A percentile compares a stretch with the other conserved stretches of the same genome.
phyloP scores from a whole-genome alignment of 495 filamentous ascomycete species.

The Podospora didyma region DNA sequence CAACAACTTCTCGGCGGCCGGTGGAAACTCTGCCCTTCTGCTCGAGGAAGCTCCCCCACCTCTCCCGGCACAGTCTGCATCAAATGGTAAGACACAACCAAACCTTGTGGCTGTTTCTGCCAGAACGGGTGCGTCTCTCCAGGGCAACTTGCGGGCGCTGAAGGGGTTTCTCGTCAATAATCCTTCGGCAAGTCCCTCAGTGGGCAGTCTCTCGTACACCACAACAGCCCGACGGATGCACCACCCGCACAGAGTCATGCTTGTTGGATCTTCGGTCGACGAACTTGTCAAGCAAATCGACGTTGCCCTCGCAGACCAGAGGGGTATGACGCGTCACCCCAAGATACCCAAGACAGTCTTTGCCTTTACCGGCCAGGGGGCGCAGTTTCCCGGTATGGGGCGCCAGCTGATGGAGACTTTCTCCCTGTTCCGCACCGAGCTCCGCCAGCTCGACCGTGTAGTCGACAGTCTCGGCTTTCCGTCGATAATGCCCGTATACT shows the following conservation, averaged over 20 bases:
- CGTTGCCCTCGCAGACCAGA: background rate
- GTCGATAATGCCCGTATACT: conserved; percentile 58
- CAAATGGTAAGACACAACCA: too few species aligned
- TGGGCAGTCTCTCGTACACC: conserved; percentile 22
- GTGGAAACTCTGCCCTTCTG: conserved; percentile 57
- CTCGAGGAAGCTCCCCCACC: conserved; percentile 51
- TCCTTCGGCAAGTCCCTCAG: conserved; percentile 33
- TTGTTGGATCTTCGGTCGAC: conserved; percentile 62
- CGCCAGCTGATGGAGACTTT: conserved; percentile 55
- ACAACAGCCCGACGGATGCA: conserved; percentile 31
- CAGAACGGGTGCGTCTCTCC: conserved; percentile 44
- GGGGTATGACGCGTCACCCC: too few species aligned
- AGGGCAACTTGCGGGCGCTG: conserved; percentile 41
- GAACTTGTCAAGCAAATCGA: conserved; percentile 48
- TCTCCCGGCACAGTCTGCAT: conserved; percentile 41
- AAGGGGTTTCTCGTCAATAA: conserved; percentile 36
- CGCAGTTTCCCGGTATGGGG: conserved; percentile 60
- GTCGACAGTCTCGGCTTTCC: conserved; percentile 67
- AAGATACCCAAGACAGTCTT: conserved; percentile 54
- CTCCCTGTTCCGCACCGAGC: conserved; percentile 59
- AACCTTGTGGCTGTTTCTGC: conserved; percentile 51
- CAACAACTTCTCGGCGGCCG: conserved; percentile 62
- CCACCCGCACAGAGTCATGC: conserved; percentile 67
- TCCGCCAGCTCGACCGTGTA: conserved; percentile 61
- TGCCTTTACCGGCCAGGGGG: conserved; percentile 64